These are phyloP conservation scores for Peniophora sp. DNA, from an alignment of 1,284 basidiomycete genomes.

Conservation along the genomic window DNA sequence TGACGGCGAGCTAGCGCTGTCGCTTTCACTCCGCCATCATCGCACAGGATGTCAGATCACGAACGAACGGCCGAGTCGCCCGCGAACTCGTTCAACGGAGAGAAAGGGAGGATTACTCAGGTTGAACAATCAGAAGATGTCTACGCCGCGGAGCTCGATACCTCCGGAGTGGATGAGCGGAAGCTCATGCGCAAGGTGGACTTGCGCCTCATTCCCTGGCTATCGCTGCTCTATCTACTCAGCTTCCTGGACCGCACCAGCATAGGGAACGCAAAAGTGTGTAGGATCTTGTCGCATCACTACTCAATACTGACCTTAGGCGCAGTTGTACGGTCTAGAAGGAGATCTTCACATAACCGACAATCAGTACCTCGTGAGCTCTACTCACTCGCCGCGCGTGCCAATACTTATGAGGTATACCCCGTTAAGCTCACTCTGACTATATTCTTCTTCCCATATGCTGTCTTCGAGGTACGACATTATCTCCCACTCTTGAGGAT, in stretches of 20 bases:
- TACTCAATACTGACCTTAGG: neutral
- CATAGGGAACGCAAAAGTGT: slow-evolving; percentile 73
- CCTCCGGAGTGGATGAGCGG: slow-evolving; percentile 50
- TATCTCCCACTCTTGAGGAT: too few species aligned
- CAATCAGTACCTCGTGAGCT: slow-evolving; percentile 42
- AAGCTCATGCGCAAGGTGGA: slow-evolving; percentile 63
- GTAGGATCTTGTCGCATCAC: slow-evolving; percentile 2
- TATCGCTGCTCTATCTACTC: slow-evolving; percentile 67
- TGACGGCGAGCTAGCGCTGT: too few species aligned
- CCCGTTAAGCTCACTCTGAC: slow-evolving; percentile 39
- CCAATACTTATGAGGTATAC: too few species aligned
- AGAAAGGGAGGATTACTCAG: neutral
- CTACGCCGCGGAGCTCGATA: slow-evolving; percentile 45
- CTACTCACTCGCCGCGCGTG: too few species aligned
- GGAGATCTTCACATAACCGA: slow-evolving; percentile 47
- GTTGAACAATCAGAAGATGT: slow-evolving; percentile 12
- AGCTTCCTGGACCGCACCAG: slow-evolving; percentile 74
- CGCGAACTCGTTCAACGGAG: neutral
- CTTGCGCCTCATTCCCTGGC: slow-evolving; percentile 56
- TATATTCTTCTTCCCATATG: slow-evolving; percentile 58
- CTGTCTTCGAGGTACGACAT: slow-evolving; percentile 56
- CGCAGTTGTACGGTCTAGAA: slow-evolving; percentile 50
- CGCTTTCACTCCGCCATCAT: neutral
- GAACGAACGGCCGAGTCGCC: neutral
- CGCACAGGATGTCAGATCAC: neutral